These are phyloP conservation scores for Pugionium dolabratum DNA, from an alignment of 345 rosid genomes.

Conservation along the genomic window DNA sequence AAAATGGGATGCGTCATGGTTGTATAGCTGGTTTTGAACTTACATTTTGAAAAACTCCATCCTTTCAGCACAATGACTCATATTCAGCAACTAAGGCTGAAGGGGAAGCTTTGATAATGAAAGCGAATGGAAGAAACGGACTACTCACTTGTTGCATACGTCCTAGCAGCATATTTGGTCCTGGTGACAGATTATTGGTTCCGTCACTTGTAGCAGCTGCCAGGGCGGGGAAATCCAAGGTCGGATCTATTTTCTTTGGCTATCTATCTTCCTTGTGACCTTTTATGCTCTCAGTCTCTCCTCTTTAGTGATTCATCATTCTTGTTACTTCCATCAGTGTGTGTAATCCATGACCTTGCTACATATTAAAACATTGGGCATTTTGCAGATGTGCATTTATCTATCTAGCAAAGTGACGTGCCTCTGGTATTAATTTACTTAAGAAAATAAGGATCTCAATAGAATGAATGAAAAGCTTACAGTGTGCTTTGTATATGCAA, in stretches of 20 bases:
- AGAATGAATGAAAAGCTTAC: neutral
- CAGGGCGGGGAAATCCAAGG: constrained; percentile 91
- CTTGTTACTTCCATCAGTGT: constrained; percentile 1
- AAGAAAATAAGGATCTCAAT: neutral
- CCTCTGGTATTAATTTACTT: neutral
- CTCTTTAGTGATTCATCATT: neutral
- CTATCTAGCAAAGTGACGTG: neutral
- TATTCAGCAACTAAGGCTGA: constrained; percentile 91
- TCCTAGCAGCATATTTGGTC: constrained; percentile 93
- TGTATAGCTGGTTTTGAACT: constrained; percentile 13
- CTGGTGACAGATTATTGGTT: constrained; percentile 84
- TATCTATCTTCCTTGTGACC: neutral
- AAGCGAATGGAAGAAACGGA: constrained; percentile 72
- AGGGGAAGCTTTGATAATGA: constrained; percentile 70
- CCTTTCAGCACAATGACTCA: constrained; percentile 76
- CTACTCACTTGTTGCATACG: constrained; percentile 91
- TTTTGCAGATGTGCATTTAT: constrained; percentile 1
- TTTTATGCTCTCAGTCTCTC: neutral
- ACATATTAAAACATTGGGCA: neutral
- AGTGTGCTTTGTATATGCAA: neutral
- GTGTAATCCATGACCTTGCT: neutral
- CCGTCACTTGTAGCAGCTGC: constrained; percentile 85
- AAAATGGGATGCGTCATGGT: neutral
- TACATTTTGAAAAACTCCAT: neutral
- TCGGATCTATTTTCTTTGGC: constrained; percentile 32